Evolutionary conservation across 352 stramenopile genomes (phyloP), one percentile per base, ranked within the genome.

Genomic region (Phytophthora crassamura): DNA sequence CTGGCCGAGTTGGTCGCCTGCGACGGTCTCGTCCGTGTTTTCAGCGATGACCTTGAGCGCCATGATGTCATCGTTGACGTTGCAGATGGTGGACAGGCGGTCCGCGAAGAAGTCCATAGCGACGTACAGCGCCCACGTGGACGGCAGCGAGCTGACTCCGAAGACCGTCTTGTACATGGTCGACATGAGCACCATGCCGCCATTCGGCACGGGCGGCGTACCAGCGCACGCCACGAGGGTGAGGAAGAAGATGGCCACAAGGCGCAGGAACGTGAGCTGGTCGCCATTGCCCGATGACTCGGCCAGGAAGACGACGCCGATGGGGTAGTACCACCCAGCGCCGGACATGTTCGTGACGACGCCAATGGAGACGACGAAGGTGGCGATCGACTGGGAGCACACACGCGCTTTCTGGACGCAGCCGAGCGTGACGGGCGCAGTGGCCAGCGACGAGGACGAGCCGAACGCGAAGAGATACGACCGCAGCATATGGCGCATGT

Each of bases 41-140:
- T 90, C 81, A 7, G 84, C 77, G 38, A 92, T 89, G 34, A 89
- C 74, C 59, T 89, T 88, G 40, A 92, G 76, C 32, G 82, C 84
- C 77, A 92, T 89, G 56, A 89, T 76, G 65, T 93, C 86, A 47
- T 91, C 86, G 52, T 90, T 90, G 7, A 94, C 83, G 49, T 94
- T 91, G 69, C 84, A 88, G 41, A 86, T 65, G 0, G 84, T 86
- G n/a, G 67, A 67, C 34, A 94, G 64, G 46, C 86, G 86, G 28
- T 91, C 82, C 9, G 80, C 69, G 22, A 93, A 63, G 49, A 90
- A 89, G 42, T 93, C 80, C 53, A 88, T 75, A 2, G 84, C 75
- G 16, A 89, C 55, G 40, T 88, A 80, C 5, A 89, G 72, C 12
- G 69, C 72, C 59, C 89, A 92, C 0, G 78, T 87, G 8, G 70